Evolutionary conservation across 1,284 basidiomycete species (phyloP), one percentile per base, ranked within the genome.

Genomic region (Cystobasidium sp.): DNA sequence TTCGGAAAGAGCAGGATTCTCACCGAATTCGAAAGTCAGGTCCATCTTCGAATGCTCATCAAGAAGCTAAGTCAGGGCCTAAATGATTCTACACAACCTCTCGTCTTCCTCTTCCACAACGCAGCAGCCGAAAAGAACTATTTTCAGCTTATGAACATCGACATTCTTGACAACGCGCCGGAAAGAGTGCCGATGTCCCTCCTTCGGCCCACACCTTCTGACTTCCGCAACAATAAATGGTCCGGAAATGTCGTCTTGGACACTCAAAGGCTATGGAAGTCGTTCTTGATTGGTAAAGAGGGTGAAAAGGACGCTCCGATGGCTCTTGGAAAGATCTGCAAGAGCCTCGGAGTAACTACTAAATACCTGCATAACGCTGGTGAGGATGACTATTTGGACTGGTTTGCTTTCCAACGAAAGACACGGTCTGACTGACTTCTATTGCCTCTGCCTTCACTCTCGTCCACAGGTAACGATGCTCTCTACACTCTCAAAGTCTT

Each of bases 401-500:
- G 16, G 2, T 43, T 14, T 31, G 22, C 22, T 16, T 5, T 9
- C 59, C 24, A 43, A 67, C 14, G 24, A 66, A 6, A 22, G 6
- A 3, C 16, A 0, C 22, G 8, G 9, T 22, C n/a, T 46, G 41
- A 44, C 16, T 41, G 20, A 14, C 18, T 1, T 20, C 9, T n/a
- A 39, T 18, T 46, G 12, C 20, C 5, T 31, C 31, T 31, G 31
- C 31, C 31, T 1, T 31, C 31, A 31, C 31, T 31, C 5, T 31
- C 31, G 31, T 31, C 5, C 31, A 31, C n/a, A 70, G 68, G 70
- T 37, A 73, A 73, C 31, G 70, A 73, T 47, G 70, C 70, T 3
- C 51, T 66, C 20, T 73, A 73, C 46, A 73, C 70, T 20, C 44
- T 73, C 12, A 65, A 66, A 52, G 43, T 73, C n/a, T 66, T 73